These are phyloP conservation scores for Zymoseptoria tritici DNA, from an alignment of 2,329 filamentous ascomycete species.

Conservation along the genomic window DNA sequence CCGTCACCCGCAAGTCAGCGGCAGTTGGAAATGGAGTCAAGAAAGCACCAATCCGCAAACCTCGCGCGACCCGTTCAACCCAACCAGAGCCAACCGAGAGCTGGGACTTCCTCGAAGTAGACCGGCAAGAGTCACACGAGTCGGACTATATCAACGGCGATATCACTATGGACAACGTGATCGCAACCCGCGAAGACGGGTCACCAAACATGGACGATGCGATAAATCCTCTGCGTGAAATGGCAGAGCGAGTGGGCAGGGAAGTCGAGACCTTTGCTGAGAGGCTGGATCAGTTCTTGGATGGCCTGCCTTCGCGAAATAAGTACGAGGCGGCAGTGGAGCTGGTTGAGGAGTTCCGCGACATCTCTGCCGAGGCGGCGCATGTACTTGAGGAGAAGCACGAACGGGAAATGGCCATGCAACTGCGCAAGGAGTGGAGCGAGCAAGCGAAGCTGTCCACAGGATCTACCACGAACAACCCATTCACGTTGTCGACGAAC, in stretches of 20 bases:
- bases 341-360: conserved; percentile 43
- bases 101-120: not conserved
- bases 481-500: conserved; percentile 25
- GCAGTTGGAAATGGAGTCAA: conserved; percentile 2
- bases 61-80: conserved; percentile 3
- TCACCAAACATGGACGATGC: conserved; percentile 11
- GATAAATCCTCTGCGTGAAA: conserved; percentile 50
- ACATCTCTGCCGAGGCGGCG: conserved; percentile 47
- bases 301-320: conserved; percentile 40
- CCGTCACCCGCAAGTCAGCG: conserved; percentile 2
- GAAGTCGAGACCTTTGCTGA: conserved; percentile 86
- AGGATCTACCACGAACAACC: conserved; percentile 12
- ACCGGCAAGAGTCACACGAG: conserved; percentile 1
- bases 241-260: conserved; percentile 62
- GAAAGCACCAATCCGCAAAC: conserved; percentile 8
- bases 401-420: conserved; percentile 32
- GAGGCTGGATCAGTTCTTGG: conserved; percentile 65
- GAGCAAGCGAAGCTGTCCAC: conserved; percentile 17
- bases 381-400: conserved; percentile 39
- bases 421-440: conserved; percentile 32
- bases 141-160: not conserved
- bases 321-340: conserved; percentile 55
- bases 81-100: not conserved
- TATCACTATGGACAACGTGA: not conserved
- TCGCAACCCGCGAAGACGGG: not conserved